Evolutionary conservation across 768 basidiomycete genomes (phyloP).

Genomic region (Hydnomerulius pinastri): DNA sequence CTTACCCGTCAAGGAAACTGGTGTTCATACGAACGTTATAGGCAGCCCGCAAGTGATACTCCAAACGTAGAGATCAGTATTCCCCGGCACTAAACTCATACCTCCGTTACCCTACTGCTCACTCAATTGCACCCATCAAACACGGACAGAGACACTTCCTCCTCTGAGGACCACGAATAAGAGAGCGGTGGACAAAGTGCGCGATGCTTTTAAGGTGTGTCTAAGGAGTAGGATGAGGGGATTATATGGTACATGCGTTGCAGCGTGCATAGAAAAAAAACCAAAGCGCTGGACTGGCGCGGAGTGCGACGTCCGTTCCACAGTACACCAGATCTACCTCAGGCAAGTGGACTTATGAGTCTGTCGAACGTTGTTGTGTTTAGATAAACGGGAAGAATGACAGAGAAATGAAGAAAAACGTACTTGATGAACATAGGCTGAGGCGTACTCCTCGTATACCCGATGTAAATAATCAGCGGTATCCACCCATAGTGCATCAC

Average conservation of each 20-base stretch:
- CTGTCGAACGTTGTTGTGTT: slow-evolving; percentile 39
- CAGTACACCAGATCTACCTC: slow-evolving; percentile 22
- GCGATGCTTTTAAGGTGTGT: slow-evolving; percentile 11
- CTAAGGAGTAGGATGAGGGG: slow-evolving; percentile 1
- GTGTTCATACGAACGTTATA: too few relatives aligned
- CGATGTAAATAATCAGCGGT: slow-evolving; percentile 94
- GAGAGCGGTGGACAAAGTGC: slow-evolving; percentile 2
- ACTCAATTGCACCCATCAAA: background rate
- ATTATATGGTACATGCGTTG: slow-evolving; percentile 31
- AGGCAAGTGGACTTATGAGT: slow-evolving; percentile 93
- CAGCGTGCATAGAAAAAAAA: slow-evolving; percentile 12
- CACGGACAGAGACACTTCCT: background rate
- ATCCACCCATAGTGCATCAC: slow-evolving; percentile 96
- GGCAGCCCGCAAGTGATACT: too few relatives aligned
- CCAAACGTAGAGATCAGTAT: too few relatives aligned
- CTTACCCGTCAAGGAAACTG: slow-evolving; percentile 40
- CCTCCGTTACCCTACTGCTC: too few relatives aligned
- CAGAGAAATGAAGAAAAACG: slow-evolving; percentile 34
- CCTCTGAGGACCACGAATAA: background rate
- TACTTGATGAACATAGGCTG: slow-evolving; percentile 96
- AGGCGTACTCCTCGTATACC: slow-evolving; percentile 89
- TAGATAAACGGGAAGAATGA: background rate
- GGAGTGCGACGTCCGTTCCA: too few relatives aligned
- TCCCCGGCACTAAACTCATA: too few relatives aligned
- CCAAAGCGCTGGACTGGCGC: background rate